A percentile compares a stretch with the other conserved stretches of the same genome.
phyloP scores from a whole-genome alignment of 805 yeast species.

The Candida alai region DNA sequence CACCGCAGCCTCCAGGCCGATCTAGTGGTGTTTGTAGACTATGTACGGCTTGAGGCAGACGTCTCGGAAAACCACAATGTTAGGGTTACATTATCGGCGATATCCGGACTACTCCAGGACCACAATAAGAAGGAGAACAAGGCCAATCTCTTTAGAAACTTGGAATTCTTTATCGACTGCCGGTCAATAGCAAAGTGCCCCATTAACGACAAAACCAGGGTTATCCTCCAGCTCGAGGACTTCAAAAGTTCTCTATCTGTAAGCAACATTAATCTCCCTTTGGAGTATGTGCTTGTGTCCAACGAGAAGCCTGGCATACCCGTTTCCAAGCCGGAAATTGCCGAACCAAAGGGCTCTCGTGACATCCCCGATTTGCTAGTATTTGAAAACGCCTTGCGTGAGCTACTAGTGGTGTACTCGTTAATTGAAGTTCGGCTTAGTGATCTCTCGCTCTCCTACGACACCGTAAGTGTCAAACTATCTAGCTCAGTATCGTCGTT shows the following conservation, averaged over 20 bases:
- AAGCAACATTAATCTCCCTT: slow-evolving; percentile 18
- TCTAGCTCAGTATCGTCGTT: slow-evolving; percentile 21
- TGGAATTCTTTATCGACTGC: slow-evolving; percentile 20
- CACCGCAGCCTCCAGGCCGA: slow-evolving; percentile 12
- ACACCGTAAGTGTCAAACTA: slow-evolving; percentile 13
- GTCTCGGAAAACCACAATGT: slow-evolving; percentile 14
- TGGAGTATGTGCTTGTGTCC: slow-evolving; percentile 8
- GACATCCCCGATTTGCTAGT: slow-evolving; percentile 5
- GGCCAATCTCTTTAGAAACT: slow-evolving; percentile 20
- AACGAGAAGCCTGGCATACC: background rate
- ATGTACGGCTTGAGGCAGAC: slow-evolving; percentile 18
- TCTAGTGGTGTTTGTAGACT: slow-evolving; percentile 19
- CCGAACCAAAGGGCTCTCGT: background rate
- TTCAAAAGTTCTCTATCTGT: slow-evolving; percentile 12
- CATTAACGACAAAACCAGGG: slow-evolving; percentile 3
- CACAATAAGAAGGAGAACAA: slow-evolving; percentile 9
- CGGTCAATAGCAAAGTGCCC: slow-evolving; percentile 19
- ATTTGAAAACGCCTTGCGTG: slow-evolving; percentile 4
- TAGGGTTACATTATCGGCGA: slow-evolving; percentile 2
- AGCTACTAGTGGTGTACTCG: slow-evolving; percentile 7
- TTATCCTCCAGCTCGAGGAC: slow-evolving; percentile 14
- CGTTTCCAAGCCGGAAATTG: background rate
- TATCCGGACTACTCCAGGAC: slow-evolving; percentile 18
- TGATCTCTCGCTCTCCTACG: slow-evolving; percentile 20
- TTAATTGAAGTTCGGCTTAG: slow-evolving; percentile 20